phyloP scores from a whole-genome alignment of 1,284 basidiomycete genomes.

The Vanrija pseudolonga region DNA sequence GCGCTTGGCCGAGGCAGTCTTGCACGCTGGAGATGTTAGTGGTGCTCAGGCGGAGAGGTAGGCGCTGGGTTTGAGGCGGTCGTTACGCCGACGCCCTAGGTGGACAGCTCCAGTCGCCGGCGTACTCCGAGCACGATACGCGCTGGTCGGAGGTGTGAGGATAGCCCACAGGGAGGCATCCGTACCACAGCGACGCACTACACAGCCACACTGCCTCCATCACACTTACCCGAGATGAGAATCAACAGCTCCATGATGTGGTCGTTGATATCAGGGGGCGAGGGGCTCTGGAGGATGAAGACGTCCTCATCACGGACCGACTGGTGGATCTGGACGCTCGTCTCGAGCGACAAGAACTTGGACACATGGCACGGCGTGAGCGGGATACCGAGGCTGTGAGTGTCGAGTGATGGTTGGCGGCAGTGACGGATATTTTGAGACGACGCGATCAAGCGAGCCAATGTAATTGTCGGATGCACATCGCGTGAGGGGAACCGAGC shows the following conservation, averaged over 20 bases:
- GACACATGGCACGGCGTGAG: slow-evolving; percentile 87
- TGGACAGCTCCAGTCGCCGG: too few species aligned
- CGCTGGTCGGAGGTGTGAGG: too few species aligned
- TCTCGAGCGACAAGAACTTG: slow-evolving; percentile 95
- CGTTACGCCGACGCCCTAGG: too few species aligned
- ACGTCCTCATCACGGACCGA: slow-evolving; percentile 97
- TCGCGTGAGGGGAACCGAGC: too few species aligned
- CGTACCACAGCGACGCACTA: neutral
- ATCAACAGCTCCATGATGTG: slow-evolving; percentile 55
- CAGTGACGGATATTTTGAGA: too few species aligned
- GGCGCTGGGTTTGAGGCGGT: neutral
- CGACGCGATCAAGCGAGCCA: too few species aligned
- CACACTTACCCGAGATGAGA: slow-evolving; percentile 50
- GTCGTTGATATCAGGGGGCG: slow-evolving; percentile 50
- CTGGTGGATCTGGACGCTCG: slow-evolving; percentile 85
- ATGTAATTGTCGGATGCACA: too few species aligned
- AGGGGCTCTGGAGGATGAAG: slow-evolving; percentile 79
- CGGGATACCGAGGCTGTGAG: slow-evolving; percentile 76
- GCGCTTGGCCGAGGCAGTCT: slow-evolving; percentile 90
- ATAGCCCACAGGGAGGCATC: neutral
- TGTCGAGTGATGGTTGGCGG: neutral
- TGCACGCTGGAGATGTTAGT: slow-evolving; percentile 68
- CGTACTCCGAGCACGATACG: too few species aligned
- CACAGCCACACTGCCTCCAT: too few species aligned
- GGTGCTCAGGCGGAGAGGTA: neutral